Percentiles rank a stretch among this genome's conserved stretches.
phyloP scores from a whole-genome alignment of 495 filamentous ascomycete species.

The Xylaria telfairii region DNA sequence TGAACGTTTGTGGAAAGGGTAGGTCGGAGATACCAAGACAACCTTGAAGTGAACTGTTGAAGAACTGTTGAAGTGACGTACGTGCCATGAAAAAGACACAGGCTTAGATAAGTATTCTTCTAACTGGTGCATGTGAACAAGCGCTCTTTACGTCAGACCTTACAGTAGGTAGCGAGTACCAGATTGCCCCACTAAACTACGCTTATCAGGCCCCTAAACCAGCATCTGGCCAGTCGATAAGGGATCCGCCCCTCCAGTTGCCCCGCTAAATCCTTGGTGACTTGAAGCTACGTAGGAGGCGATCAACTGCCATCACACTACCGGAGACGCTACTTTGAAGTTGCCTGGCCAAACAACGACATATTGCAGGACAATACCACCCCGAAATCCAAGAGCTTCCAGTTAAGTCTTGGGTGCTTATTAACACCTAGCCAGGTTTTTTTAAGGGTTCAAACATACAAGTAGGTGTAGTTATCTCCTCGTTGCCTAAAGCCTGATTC shows the following conservation, averaged over 20 bases:
- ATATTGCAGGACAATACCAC: conserved; percentile 22
- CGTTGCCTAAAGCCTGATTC: not conserved
- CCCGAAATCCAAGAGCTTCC: not conserved
- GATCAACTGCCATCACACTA: not conserved
- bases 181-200: not conserved
- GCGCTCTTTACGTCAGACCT: conserved; percentile 1
- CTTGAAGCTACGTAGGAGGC: not conserved
- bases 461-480: conserved; percentile 15
- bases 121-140: too few species aligned
- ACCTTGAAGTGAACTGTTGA: too few species aligned
- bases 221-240: too few species aligned
- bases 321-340: not conserved
- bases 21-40: not conserved
- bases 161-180: too few species aligned
- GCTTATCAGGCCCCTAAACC: not conserved
- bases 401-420: not conserved
- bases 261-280: not conserved
- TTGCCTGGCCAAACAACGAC: conserved; percentile 19
- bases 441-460: not conserved
- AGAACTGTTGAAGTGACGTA: conserved; percentile 1
- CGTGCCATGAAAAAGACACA: not conserved
- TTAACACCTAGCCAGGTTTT: not conserved
- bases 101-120: too few species aligned
- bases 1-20: not conserved
- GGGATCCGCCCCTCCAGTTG: not conserved